A percentile compares a stretch with the other conserved stretches of the same genome.
Evolutionary conservation across 2,329 filamentous ascomycete genomes (phyloP).

Genomic region (Biscogniauxia sp.): DNA sequence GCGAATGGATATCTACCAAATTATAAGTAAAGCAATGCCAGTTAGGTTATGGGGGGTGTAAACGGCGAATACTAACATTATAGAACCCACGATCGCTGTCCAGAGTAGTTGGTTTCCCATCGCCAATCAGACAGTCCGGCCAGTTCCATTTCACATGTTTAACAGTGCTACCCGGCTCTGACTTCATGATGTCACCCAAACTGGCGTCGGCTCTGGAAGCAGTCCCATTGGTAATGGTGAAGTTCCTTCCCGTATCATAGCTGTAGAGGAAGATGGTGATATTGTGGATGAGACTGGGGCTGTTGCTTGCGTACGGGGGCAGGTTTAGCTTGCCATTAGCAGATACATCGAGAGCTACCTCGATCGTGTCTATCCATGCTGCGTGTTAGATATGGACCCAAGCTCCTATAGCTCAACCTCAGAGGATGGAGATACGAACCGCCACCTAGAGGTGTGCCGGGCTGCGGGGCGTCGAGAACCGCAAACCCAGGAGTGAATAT

Average conservation of each 20-base stretch:
- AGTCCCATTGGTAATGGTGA: conserved; percentile 66
- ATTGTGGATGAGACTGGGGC: conserved; percentile 57
- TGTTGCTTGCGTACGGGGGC: conserved; percentile 52
- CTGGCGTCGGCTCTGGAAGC: conserved; percentile 50
- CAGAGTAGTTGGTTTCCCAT: conserved; percentile 45
- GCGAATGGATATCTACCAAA: conserved; percentile 61
- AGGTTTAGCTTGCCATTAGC: conserved; percentile 63
- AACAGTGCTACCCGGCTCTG: conserved; percentile 66
- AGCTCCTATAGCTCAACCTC: background rate
- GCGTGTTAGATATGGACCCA: conserved; percentile 15
- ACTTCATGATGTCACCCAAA: conserved; percentile 59
- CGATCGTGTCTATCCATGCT: conserved; percentile 48
- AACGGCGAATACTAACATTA: conserved; percentile 46
- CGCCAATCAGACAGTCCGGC: conserved; percentile 66
- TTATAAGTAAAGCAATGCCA: background rate
- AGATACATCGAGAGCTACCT: conserved; percentile 66
- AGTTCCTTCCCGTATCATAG: conserved; percentile 60
- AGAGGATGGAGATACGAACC: conserved; percentile 40
- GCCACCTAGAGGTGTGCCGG: conserved; percentile 61
- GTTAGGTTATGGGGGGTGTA: background rate
- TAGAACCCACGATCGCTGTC: conserved; percentile 59
- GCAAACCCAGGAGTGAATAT: conserved; percentile 68
- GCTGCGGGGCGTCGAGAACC: conserved; percentile 64
- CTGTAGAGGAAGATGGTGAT: conserved; percentile 68
- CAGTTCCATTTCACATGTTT: conserved; percentile 73